Percentiles rank a stretch among this genome's conserved stretches.
Evolutionary conservation across 768 basidiomycete genomes (phyloP).

Genomic region (Kwoniella bestiolae): DNA sequence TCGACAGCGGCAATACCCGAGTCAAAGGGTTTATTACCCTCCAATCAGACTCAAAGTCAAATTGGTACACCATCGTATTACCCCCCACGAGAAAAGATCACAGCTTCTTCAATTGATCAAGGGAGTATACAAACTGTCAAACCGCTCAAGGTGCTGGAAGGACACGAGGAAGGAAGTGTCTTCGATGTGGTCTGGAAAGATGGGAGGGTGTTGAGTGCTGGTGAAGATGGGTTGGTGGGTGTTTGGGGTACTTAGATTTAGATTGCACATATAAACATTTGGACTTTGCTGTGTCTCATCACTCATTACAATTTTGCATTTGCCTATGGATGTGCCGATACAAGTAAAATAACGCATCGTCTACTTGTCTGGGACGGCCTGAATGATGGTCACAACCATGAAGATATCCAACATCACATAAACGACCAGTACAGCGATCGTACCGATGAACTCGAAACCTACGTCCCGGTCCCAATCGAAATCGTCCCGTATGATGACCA

Average conservation of each 20-base stretch:
- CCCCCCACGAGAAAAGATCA: slow-evolving; percentile 12
- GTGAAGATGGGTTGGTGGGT: slow-evolving; percentile 48
- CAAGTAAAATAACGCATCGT: too few relatives aligned
- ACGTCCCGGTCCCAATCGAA: too few relatives aligned
- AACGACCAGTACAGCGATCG: too few relatives aligned
- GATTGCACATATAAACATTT: too few relatives aligned
- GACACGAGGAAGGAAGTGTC: slow-evolving; percentile 45
- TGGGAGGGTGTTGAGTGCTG: slow-evolving; percentile 41
- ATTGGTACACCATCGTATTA: slow-evolving; percentile 38
- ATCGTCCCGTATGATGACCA: too few relatives aligned
- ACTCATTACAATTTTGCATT: too few relatives aligned
- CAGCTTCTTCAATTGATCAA: slow-evolving; percentile 6
- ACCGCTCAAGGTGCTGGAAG: slow-evolving; percentile 37
- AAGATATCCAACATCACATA: too few relatives aligned
- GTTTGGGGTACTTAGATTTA: slow-evolving; percentile 39
- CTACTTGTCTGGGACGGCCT: too few relatives aligned
- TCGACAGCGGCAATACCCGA: background rate
- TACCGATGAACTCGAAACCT: too few relatives aligned
- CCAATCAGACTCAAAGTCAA: background rate
- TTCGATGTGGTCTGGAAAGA: slow-evolving; percentile 48
- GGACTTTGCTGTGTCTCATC: too few relatives aligned
- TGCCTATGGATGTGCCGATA: too few relatives aligned
- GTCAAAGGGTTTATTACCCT: background rate
- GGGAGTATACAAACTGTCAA: slow-evolving; percentile 23
- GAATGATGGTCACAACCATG: too few relatives aligned